Conservation (phyloP, 164 flowering plant species). For the Taxillus chinensis region DNA sequence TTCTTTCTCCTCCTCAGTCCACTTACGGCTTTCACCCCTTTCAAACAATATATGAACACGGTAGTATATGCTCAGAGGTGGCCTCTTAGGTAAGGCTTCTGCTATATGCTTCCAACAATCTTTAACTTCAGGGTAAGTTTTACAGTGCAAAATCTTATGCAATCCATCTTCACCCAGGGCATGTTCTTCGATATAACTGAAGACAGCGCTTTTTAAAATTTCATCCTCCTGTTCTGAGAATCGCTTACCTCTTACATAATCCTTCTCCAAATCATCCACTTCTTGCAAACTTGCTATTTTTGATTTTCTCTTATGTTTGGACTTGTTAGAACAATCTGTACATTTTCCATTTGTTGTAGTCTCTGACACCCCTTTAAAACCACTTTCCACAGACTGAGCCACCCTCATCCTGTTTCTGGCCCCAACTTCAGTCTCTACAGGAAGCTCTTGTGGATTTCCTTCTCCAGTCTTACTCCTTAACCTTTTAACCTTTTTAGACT, state of each 20-base stretch:
- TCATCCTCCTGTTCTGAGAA: conserved; percentile 42
- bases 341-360: not conserved
- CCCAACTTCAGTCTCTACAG: not conserved
- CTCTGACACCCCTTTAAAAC: not conserved
- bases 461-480: no score
- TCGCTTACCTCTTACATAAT: conserved; percentile 34
- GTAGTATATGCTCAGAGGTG: conserved; percentile 21
- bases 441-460: no score
- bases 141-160: conserved; percentile 33
- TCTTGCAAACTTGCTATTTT: conserved; percentile 11
- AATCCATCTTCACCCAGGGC: conserved; percentile 43
- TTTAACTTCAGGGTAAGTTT: conserved; percentile 12
- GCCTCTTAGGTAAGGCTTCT: conserved; percentile 40
- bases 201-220: conserved; percentile 27
- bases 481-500: no score
- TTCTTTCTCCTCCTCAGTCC: conserved; percentile 47
- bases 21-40: conserved; percentile 33
- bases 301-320: conserved; percentile 1
- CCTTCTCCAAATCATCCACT: not conserved
- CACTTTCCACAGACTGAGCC: not conserved
- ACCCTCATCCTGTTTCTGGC: not conserved
- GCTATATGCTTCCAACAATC: conserved; percentile 44
- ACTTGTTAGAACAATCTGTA: conserved; percentile 2
- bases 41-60: conserved; percentile 21
- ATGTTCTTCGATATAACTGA: conserved; percentile 22